A percentile compares a stretch with the other conserved stretches of the same genome.
phyloP scores from a whole-genome alignment of 1,139 yeast species.

The Magnusiomyces ingens region DNA sequence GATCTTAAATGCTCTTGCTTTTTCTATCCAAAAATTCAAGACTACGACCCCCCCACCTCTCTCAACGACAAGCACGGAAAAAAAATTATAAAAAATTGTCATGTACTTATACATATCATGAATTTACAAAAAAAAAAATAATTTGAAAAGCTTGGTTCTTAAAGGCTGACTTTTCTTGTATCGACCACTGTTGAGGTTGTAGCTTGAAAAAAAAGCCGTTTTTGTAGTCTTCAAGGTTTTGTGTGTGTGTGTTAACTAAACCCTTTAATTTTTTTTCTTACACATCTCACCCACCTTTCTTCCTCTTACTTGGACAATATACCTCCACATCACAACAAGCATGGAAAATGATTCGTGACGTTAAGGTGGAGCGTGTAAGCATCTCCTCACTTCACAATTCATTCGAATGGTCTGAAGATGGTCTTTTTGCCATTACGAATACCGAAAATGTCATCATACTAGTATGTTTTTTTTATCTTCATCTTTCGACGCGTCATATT shows the following conservation, averaged over 20 bases:
- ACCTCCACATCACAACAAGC: no score
- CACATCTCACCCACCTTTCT: no score
- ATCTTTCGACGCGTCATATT: neutral
- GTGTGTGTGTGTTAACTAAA: no score
- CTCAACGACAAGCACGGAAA: neutral
- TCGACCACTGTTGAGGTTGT: no score
- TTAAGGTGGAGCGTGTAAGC: slow-evolving; percentile 1
- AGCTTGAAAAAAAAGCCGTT: no score
- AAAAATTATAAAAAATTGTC: slow-evolving; percentile 1
- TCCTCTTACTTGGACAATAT: no score
- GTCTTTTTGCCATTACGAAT: slow-evolving; percentile 2
- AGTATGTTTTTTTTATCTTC: neutral
- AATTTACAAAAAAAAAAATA: slow-evolving; percentile 2
- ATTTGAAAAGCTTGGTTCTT: neutral
- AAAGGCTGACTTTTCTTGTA: no score
- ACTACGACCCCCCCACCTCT: neutral
- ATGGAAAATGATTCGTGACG: slow-evolving; percentile 6
- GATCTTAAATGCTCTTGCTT: slow-evolving; percentile 55
- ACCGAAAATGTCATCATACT: neutral
- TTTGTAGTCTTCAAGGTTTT: no score
- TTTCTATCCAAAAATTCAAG: neutral
- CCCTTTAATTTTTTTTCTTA: no score
- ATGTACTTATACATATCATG: slow-evolving; percentile 7
- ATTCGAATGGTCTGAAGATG: slow-evolving; percentile 3
- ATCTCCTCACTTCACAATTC: neutral